Conservation (phyloP, 345 rosid species). For the Syzygium aqueum region DNA sequence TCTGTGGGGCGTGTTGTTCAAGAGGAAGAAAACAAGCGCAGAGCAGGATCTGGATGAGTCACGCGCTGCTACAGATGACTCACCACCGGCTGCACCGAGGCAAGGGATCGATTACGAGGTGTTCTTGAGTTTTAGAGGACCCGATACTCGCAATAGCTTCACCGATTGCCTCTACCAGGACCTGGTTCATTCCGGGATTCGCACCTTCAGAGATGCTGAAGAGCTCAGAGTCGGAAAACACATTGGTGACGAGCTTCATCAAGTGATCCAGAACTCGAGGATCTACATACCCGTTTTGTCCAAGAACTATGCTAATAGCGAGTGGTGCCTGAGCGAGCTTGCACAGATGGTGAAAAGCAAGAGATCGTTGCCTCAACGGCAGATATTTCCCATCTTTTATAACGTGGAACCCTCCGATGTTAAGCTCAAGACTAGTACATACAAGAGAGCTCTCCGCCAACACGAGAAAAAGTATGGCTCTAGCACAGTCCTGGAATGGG, state of each 20-base stretch:
- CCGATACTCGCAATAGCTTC: background rate
- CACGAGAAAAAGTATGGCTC: background rate
- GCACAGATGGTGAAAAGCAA: conserved; percentile 1
- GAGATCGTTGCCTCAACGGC: background rate
- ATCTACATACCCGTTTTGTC: background rate
- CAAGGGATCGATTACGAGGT: conserved; percentile 1
- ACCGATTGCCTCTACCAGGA: background rate
- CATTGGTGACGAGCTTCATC: background rate
- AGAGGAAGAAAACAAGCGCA: background rate
- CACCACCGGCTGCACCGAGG: background rate
- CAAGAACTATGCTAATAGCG: background rate
- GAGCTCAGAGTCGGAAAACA: background rate
- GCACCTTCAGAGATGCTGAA: background rate
- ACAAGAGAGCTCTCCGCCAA: background rate
- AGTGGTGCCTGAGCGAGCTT: background rate
- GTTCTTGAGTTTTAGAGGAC: conserved; percentile 6
- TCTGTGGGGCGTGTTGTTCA: background rate
- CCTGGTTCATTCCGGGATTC: background rate
- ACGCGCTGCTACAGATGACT: background rate
- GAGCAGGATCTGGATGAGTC: background rate
- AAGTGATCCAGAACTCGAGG: background rate
- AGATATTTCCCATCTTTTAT: conserved; percentile 1
- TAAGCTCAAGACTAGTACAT: background rate
- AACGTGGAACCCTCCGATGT: background rate
- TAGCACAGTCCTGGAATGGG: background rate